A percentile compares a stretch with the other conserved stretches of the same genome.
Conservation (phyloP, 2,329 filamentous ascomycete genomes). For the Exophiala sp. region DNA sequence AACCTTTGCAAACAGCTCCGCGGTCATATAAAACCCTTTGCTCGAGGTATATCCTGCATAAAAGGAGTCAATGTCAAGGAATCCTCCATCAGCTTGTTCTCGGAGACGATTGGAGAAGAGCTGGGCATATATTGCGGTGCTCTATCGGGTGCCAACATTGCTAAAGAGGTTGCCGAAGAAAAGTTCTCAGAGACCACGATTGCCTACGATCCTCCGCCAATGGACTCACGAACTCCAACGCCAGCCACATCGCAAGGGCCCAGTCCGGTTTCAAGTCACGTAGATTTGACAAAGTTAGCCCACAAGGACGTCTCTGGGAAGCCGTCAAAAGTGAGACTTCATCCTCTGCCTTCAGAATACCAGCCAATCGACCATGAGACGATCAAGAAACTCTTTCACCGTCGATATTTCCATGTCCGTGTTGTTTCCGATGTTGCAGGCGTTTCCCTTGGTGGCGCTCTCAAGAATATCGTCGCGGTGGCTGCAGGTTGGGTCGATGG, state of each 20-base stretch:
- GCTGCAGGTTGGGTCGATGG: slow-evolving; percentile 94
- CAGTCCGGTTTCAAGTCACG: slow-evolving; percentile 50
- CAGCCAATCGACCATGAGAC: slow-evolving; percentile 80
- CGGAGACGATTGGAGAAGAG: slow-evolving; percentile 86
- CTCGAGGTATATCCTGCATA: slow-evolving; percentile 93
- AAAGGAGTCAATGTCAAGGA: slow-evolving; percentile 94
- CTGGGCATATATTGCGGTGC: slow-evolving; percentile 96
- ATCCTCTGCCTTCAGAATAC: slow-evolving; percentile 74
- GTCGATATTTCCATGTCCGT: slow-evolving; percentile 95
- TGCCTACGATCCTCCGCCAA: slow-evolving; percentile 85
- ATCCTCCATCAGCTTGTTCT: slow-evolving; percentile 82
- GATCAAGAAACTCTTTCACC: slow-evolving; percentile 83
- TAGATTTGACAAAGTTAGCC: slow-evolving; percentile 51
- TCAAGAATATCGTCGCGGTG: slow-evolving; percentile 96
- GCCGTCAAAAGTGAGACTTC: slow-evolving; percentile 66
- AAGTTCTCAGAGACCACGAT: slow-evolving; percentile 98
- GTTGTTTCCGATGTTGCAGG: slow-evolving; percentile 94
- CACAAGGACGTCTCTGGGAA: slow-evolving; percentile 69
- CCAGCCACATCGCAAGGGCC: slow-evolving; percentile 51
- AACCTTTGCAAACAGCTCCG: slow-evolving; percentile 78
- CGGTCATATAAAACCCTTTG: slow-evolving; percentile 86
- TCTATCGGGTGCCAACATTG: slow-evolving; percentile 93
- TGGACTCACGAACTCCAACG: slow-evolving; percentile 77
- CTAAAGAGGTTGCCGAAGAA: slow-evolving; percentile 87
- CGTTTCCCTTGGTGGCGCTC: slow-evolving; percentile 85